Base-by-base conservation (phyloP, 208 protist species). In the Naegleria gruberi region DNA sequence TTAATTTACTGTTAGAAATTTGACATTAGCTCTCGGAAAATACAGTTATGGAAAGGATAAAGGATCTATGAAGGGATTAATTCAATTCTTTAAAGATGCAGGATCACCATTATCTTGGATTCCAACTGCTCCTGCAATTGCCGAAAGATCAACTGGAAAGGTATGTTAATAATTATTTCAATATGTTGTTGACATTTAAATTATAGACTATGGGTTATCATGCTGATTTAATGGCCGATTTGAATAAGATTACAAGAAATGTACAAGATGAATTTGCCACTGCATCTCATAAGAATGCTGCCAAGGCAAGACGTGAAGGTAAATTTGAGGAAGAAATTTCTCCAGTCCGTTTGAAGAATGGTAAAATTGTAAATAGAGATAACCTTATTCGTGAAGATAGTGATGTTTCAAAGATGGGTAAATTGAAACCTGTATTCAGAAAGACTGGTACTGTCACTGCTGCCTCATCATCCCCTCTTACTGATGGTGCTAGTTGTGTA, bases 141-240 rank as follows among this genome's bases (percentile, higher is more conserved):
- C 94, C 2, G 95, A 97, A 90, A 91, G 95, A 40, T 96, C 93
- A 84, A 97, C 96, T 1, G 96, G 96, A 0, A 96, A 96, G 90
- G 51, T 65, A 65, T 30, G 51, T 55, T 55, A 55, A 55, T 55
- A 19, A 5, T 55, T 55, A 55, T 55, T 55, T n/a, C n/a, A n/a
- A n/a, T n/a, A n/a, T n/a, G n/a, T n/a, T n/a, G n/a, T n/a, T n/a
- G n/a, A n/a, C n/a, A n/a, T n/a, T n/a, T n/a, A n/a, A n/a, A n/a
- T n/a, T n/a, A 55, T 10, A 87, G 7, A 96, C 95, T 41, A 97
- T 97, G 96, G 96, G 96, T 40, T 97, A 93, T 92, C 95, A 97
- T 91, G 93, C 93, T 1, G 95, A 97, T 73, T 86, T 96, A 40
- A 97, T 97, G 73, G 95, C 85, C 0, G 96, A 97, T 90, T 90